Evolutionary conservation across 2,329 filamentous ascomycete species (phyloP), one percentile per base, ranked within the genome.

Genomic region (Nigrospora oryzae): DNA sequence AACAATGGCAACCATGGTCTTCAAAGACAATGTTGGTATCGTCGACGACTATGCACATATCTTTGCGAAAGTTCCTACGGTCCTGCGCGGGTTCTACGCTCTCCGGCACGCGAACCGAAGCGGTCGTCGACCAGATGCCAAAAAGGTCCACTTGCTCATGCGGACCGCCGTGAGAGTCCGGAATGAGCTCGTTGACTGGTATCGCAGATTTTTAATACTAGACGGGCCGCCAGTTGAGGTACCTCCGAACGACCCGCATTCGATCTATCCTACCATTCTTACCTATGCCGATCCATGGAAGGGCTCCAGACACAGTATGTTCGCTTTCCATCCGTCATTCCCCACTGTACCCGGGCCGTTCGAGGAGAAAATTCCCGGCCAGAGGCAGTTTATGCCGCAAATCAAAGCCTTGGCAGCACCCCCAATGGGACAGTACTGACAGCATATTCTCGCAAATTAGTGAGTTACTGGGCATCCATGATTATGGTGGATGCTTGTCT

Each of bases 401-500:
- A 28, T 7, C 8, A 10, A 7, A 10, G 23, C 4, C 2, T 10
- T 28, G 2, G 23, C 7, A 28, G 23, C 7, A 28, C 7, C 7
- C 2, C 7, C 23, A 10, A 10, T 10, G 7, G 23, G 5, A 28
- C 23, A 10, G 23, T 2, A 28, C 23, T 28, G 8, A 28, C 7
- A 7, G 23, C 7, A 10, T 28, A 10, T 28, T 28, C 23, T 28
- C 8, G 5, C 23, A 28, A 28, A 6, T 10, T 28, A 28, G 8
- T 67, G 49, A 57, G 55, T 16, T 66, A 63, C 47, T 66, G 65
- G 63, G 62, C 65, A 7, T 63, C 59, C 34, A 53, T 65, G 53
- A 53, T 68, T n/a, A 62, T 70, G 41, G 50, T 70, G 32, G 61
- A 70, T 43, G 64, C 65, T 47, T 56, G 54, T 7, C 39, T 69